Conservation (phyloP, 1,284 basidiomycete species). For the Pisolithus thermaeus region DNA sequence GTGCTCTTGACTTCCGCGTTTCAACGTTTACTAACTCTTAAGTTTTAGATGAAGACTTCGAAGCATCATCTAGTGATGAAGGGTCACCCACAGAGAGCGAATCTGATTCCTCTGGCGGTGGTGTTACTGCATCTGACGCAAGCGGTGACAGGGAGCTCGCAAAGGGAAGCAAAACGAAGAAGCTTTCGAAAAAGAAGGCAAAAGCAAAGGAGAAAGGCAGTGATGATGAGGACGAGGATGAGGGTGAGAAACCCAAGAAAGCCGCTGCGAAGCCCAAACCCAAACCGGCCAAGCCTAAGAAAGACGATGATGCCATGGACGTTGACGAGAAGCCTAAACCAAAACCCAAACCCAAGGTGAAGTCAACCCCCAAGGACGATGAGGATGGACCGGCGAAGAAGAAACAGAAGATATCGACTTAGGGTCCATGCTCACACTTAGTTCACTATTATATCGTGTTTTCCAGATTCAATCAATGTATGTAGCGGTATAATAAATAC, state of each 20-base stretch:
- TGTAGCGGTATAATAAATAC: slow-evolving; percentile 1
- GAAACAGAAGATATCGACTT: slow-evolving; percentile 52
- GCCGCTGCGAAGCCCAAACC: slow-evolving; percentile 36
- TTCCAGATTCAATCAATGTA: slow-evolving; percentile 3
- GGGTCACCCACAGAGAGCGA: slow-evolving; percentile 80
- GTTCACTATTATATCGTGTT: background rate
- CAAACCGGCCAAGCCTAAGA: slow-evolving; percentile 36
- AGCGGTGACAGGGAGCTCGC: slow-evolving; percentile 64
- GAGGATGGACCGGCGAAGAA: slow-evolving; percentile 64
- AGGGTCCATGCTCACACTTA: slow-evolving; percentile 1
- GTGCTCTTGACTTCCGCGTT: background rate
- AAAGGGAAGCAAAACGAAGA: slow-evolving; percentile 41
- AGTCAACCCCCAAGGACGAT: slow-evolving; percentile 34
- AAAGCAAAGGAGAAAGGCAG: slow-evolving; percentile 32
- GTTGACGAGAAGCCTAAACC: slow-evolving; percentile 40
- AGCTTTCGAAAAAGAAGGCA: slow-evolving; percentile 31
- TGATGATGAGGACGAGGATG: slow-evolving; percentile 36
- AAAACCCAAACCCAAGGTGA: slow-evolving; percentile 43
- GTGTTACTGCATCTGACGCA: slow-evolving; percentile 73
- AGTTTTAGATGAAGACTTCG: slow-evolving; percentile 76
- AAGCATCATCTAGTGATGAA: slow-evolving; percentile 75
- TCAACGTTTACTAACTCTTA: slow-evolving; percentile 10
- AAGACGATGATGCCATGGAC: slow-evolving; percentile 35
- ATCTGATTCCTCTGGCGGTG: slow-evolving; percentile 48
- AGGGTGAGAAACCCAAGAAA: slow-evolving; percentile 44